Evolutionary conservation across 2,329 filamentous ascomycete species (phyloP).

Genomic region (Bipolaris cookei): DNA sequence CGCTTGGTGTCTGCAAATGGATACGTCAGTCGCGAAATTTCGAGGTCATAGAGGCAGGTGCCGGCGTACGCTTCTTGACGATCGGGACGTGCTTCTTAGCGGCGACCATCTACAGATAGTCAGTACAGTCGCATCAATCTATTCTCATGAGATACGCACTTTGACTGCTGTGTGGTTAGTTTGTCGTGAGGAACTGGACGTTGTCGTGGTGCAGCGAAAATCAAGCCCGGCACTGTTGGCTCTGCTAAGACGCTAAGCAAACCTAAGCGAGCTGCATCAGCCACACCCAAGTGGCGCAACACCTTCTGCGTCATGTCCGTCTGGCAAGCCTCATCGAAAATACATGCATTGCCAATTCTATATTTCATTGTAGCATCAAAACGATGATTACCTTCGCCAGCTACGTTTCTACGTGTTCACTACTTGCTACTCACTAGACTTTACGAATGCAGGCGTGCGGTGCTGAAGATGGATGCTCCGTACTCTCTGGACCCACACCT

Average conservation of each 20-base stretch:
- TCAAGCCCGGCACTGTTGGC: constrained; percentile 26
- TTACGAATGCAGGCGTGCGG: neutral
- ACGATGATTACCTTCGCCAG: neutral
- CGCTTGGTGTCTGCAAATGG: constrained; percentile 76
- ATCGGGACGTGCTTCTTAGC: constrained; percentile 99
- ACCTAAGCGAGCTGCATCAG: constrained; percentile 30
- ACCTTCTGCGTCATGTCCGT: neutral
- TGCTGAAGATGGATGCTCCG: constrained; percentile 1
- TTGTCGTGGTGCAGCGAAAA: constrained; percentile 19
- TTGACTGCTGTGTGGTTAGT: constrained; percentile 48
- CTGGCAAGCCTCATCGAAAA: constrained; percentile 1
- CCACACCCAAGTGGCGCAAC: constrained; percentile 19
- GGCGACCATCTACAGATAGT: constrained; percentile 81
- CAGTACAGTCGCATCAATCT: constrained; percentile 26
- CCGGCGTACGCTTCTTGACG: constrained; percentile 98
- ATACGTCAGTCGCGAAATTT: constrained; percentile 45
- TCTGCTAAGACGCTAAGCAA: constrained; percentile 31
- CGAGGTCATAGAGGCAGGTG: constrained; percentile 26
- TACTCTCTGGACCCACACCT: constrained; percentile 1
- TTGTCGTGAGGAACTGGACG: constrained; percentile 28
- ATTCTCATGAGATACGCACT: constrained; percentile 36
- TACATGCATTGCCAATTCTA: neutral
- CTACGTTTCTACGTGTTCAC: no score
- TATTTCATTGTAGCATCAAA: no score
- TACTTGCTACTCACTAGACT: neutral